Base-by-base conservation (phyloP, 2,329 filamentous ascomycete genomes). In the Coniochaeta prunicola region DNA sequence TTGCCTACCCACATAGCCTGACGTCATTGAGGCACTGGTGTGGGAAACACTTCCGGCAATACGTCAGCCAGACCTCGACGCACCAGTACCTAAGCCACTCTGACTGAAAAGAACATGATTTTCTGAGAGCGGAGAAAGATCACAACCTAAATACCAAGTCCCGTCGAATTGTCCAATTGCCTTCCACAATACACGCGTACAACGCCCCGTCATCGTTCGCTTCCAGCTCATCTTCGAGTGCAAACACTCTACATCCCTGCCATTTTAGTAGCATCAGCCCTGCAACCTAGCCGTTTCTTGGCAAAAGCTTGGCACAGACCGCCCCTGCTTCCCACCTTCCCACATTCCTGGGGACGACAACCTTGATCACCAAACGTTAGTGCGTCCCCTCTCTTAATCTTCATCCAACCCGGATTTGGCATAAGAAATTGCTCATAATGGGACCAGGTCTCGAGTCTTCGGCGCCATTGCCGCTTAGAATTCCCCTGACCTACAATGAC, bases 231-330 rank as follows among this genome's bases (percentile, higher is more conserved):
- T 50, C 45, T 30, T 17, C 13, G 10, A 3, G 21, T 6, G 17
- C 19, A 19, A 26, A 50, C 45, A 50, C 30, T 34, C 13, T 10
- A 38, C 19, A 38, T 26, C 30, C 53, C 53, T 17, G 53, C 26
- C 53, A 56, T 1, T 56, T 56, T 31, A 26, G 53, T 30, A 61
- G 57, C 62, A 61, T 50, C 45, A 30, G 21, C 45, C 45, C 45
- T 50, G 45, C 24, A 21, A 26, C 13, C 21, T 26, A 50, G 4
- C 45, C 45, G 45, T 28, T 50, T 50, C 45, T 50, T 50, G 62
- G 62, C 62, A 57, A 62, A 62, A 59, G 62, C 62, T 62, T 62
- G 59, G 60, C 62, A 56, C 48, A 36, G 38, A 33, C n/a, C n/a
- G n/a, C 26, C 48, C 58, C 59, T 57, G 57, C 40, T n/a, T 50